A percentile compares a stretch with the other conserved stretches of the same genome.
These are phyloP conservation scores for Cercospora sp. DNA, from an alignment of 2,329 filamentous ascomycete species.

Conservation along the genomic window DNA sequence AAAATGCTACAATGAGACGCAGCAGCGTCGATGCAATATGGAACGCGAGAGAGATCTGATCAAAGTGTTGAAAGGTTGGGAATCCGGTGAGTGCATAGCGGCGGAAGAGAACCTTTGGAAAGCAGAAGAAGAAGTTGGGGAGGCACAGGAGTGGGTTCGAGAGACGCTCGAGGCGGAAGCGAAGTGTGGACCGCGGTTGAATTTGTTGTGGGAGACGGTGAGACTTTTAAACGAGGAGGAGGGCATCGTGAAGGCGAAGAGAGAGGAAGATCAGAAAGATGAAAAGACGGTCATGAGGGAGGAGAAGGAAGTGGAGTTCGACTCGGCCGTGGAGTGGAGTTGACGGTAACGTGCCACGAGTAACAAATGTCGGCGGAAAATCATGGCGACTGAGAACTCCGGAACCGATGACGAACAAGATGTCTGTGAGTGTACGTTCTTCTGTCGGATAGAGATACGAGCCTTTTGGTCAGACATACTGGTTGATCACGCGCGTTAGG, in stretches of 20 bases:
- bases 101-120: not conserved
- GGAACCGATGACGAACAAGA: not conserved
- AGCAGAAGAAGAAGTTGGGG: not conserved
- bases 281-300: not conserved
- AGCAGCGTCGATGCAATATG: not conserved
- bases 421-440: not conserved
- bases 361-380: not conserved
- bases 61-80: not conserved
- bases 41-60: not conserved
- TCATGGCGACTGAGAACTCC: not conserved
- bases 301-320: not conserved
- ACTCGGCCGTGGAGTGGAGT: not conserved
- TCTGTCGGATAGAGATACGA: not conserved
- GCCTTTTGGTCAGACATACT: not conserved
- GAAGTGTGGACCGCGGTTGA: not conserved
- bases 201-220: not conserved
- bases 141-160: not conserved
- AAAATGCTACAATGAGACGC: not conserved
- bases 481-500: not conserved
- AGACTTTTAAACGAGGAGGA: not conserved
- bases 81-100: not conserved
- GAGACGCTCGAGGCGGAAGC: not conserved
- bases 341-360: not conserved
- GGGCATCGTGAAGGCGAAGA: not conserved
- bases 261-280: not conserved